Percentiles rank a stretch among this genome's conserved stretches.
Evolutionary conservation across 73 alveolate genomes (phyloP).

Genomic region (Diophrys sp.): DNA sequence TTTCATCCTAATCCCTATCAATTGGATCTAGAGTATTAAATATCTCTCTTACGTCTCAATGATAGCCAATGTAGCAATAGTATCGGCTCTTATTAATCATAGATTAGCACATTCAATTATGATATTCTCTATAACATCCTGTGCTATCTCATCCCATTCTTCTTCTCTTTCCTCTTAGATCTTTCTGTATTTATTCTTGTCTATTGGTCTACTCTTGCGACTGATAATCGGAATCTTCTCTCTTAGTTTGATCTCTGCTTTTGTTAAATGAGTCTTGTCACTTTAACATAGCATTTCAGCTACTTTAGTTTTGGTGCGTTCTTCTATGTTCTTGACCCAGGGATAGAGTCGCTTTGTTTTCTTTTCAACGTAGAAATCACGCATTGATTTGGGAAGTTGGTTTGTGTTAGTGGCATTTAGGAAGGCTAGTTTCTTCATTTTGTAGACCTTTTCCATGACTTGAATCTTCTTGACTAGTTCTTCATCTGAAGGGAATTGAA

Average conservation of each 20-base stretch:
- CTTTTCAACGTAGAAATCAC: conserved; percentile 49
- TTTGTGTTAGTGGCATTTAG: too few relatives aligned
- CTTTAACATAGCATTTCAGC: conserved; percentile 2
- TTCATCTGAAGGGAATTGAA: conserved; percentile 40
- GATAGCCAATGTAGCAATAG: conserved; percentile 29
- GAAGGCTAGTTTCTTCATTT: conserved; percentile 48
- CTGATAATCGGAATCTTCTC: conserved; percentile 8
- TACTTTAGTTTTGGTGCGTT: conserved; percentile 16
- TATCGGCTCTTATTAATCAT: conserved; percentile 36
- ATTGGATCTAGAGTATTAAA: conserved; percentile 42
- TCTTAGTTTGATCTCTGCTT: too few relatives aligned
- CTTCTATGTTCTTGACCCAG: conserved; percentile 49
- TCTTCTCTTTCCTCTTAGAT: background rate
- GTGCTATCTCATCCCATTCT: conserved; percentile 4
- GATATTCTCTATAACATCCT: too few relatives aligned
- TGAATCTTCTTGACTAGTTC: conserved; percentile 19
- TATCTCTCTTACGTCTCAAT: conserved; percentile 23
- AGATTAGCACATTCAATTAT: too few relatives aligned
- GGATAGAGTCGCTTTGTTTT: conserved; percentile 28
- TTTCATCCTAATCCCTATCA: conserved; percentile 36
- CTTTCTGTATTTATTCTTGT: background rate
- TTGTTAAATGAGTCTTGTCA: background rate
- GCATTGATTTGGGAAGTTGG: conserved; percentile 23
- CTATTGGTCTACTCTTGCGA: background rate
- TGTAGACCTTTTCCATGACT: conserved; percentile 31